phyloP scores from a whole-genome alignment of 2,329 filamentous ascomycete genomes.

The Claviceps quebecensis region DNA sequence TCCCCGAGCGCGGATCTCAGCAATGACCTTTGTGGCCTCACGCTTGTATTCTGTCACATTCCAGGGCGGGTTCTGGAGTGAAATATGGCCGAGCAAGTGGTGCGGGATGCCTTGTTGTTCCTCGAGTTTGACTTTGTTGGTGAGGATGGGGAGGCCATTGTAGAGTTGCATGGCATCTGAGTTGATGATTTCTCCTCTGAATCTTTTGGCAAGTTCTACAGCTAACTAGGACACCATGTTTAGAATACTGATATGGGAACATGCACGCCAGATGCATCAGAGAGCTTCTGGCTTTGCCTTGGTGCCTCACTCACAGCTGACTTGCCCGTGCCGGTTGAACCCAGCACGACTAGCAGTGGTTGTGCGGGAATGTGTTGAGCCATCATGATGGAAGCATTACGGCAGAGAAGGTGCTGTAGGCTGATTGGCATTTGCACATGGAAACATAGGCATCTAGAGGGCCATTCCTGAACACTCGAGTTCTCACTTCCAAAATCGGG shows the following conservation, averaged over 20 bases:
- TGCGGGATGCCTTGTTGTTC: conserved; percentile 75
- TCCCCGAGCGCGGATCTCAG: conserved; percentile 63
- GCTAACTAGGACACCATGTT: conserved; percentile 51
- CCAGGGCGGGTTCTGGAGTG: conserved; percentile 68
- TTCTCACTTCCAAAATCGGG: not conserved
- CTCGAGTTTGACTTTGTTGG: conserved; percentile 69
- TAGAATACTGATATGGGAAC: not conserved
- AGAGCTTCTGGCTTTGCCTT: too few species aligned
- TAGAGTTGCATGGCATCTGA: conserved; percentile 98
- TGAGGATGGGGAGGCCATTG: conserved; percentile 79
- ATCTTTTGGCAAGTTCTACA: conserved; percentile 67
- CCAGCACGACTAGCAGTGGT: conserved; percentile 69
- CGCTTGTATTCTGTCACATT: conserved; percentile 63
- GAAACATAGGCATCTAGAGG: not conserved
- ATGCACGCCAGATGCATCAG: not conserved
- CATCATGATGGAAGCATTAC: conserved; percentile 27
- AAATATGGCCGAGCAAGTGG: conserved; percentile 71
- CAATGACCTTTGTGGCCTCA: conserved; percentile 54
- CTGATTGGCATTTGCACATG: conserved; percentile 15
- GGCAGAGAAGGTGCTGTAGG: conserved; percentile 13
- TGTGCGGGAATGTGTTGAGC: conserved; percentile 24
- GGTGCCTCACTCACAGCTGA: conserved; percentile 53
- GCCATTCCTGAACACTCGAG: not conserved
- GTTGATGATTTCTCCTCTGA: conserved; percentile 91
- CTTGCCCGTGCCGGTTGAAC: conserved; percentile 87